phyloP scores from a whole-genome alignment of 768 basidiomycete genomes.

The Phaeolepiota aurea region DNA sequence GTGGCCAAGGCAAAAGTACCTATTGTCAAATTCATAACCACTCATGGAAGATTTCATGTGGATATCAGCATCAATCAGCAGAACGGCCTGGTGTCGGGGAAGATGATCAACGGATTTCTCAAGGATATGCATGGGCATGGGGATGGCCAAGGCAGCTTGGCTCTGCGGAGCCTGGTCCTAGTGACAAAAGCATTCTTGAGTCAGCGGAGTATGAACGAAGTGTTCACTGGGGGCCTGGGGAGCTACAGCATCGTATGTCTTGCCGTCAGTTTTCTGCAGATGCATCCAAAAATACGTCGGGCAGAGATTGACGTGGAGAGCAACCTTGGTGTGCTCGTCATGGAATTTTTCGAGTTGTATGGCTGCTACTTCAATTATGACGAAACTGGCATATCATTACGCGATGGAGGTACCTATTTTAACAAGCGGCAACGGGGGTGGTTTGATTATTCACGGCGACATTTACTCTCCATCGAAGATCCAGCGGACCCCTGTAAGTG shows the following conservation, averaged over 20 bases:
- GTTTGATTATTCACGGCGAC: slow-evolving; percentile 48
- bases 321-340: slow-evolving; percentile 88
- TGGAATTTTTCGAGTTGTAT: slow-evolving; percentile 98
- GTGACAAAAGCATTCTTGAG: slow-evolving; percentile 86
- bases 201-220: slow-evolving; percentile 93
- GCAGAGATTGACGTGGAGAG: slow-evolving; percentile 81
- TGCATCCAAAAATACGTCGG: slow-evolving; percentile 90
- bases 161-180: slow-evolving; percentile 76
- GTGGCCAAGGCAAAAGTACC: slow-evolving; percentile 94
- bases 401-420: slow-evolving; percentile 86
- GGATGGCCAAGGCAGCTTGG: slow-evolving; percentile 37
- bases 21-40: slow-evolving; percentile 91
- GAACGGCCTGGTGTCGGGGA: slow-evolving; percentile 73
- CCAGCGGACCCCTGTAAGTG: slow-evolving; percentile 80
- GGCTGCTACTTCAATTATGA: slow-evolving; percentile 88
- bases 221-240: slow-evolving; percentile 92
- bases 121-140: slow-evolving; percentile 38
- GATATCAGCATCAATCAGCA: slow-evolving; percentile 92
- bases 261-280: slow-evolving; percentile 90
- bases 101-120: slow-evolving; percentile 76
- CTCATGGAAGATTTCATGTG: slow-evolving; percentile 74
- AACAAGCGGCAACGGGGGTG: slow-evolving; percentile 78
- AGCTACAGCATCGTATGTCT: slow-evolving; percentile 93
- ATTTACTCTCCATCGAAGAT: slow-evolving; percentile 83
- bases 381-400: slow-evolving; percentile 81